These are phyloP conservation scores for Arctostaphylos glauca DNA, from an alignment of 148 eudicot genomes.

Conservation along the genomic window DNA sequence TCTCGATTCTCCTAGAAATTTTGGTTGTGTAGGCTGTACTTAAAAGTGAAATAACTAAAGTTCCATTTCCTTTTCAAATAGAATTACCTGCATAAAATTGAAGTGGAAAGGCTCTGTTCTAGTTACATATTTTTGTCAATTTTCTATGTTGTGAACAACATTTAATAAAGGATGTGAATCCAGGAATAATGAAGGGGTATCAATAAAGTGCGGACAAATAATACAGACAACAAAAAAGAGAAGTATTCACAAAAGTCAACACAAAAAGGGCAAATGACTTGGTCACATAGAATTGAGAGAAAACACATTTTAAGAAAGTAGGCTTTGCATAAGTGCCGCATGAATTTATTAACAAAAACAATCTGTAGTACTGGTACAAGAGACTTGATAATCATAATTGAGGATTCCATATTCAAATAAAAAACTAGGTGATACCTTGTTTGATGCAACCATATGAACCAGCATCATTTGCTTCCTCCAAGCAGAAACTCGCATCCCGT, in stretches of 20 bases:
- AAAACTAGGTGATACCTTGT: conserved; percentile 46
- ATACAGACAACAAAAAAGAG: neutral
- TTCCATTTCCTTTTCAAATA: neutral
- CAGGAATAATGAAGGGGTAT: neutral
- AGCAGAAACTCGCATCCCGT: conserved; percentile 34
- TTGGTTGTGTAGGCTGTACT: neutral
- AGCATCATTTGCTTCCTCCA: conserved; percentile 33
- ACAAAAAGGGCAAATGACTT: neutral
- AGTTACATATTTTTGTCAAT: neutral
- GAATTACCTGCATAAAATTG: neutral
- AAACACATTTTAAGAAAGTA: neutral
- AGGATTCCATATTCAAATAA: neutral
- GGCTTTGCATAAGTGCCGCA: neutral
- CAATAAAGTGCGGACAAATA: neutral
- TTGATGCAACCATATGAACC: conserved; percentile 29
- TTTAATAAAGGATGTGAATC: neutral
- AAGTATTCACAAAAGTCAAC: conserved; percentile 5
- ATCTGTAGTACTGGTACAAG: too few species aligned
- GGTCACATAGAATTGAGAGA: neutral
- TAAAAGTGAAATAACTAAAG: neutral
- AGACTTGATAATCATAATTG: neutral
- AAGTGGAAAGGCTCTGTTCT: neutral
- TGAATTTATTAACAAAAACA: neutral
- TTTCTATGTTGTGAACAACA: too few species aligned
- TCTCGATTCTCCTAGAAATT: neutral